These are phyloP conservation scores for Clavispora vitiphila DNA, from an alignment of 805 yeast genomes.

Conservation along the genomic window DNA sequence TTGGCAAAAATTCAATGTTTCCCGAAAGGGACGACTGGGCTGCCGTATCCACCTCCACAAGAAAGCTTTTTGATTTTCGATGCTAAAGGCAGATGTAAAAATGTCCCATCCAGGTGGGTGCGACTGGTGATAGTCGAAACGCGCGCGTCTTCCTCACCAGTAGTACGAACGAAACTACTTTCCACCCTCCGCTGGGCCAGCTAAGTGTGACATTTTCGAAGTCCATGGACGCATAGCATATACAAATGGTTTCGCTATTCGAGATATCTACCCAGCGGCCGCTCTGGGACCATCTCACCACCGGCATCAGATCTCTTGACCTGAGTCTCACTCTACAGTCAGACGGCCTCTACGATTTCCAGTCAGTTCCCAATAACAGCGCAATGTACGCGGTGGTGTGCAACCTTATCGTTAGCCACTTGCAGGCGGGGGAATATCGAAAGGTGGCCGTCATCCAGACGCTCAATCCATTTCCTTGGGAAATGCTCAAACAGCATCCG, in stretches of 20 bases:
- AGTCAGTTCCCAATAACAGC: constrained; percentile 29
- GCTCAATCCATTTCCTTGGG: constrained; percentile 26
- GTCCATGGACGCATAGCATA: neutral
- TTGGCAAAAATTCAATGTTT: no score
- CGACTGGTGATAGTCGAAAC: no score
- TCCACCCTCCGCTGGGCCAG: no score
- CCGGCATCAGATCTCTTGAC: constrained; percentile 28
- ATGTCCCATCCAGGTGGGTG: no score
- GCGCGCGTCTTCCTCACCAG: no score
- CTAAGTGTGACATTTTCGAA: neutral
- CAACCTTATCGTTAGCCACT: constrained; percentile 26
- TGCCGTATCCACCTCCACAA: no score
- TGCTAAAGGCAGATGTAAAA: no score
- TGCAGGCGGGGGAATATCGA: constrained; percentile 10
- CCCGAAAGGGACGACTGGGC: no score
- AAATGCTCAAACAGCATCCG: constrained; percentile 17
- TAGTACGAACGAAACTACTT: no score
- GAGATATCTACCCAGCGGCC: constrained; percentile 24
- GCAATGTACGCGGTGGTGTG: constrained; percentile 18
- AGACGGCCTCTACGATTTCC: constrained; percentile 31
- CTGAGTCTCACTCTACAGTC: constrained; percentile 15
- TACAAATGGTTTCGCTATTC: constrained; percentile 29
- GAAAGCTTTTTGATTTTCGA: no score
- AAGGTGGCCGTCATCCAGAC: constrained; percentile 29
- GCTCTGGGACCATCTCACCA: constrained; percentile 22